Base-by-base conservation (phyloP, 73 alveolate genomes). In the Paramecium caudatum region DNA sequence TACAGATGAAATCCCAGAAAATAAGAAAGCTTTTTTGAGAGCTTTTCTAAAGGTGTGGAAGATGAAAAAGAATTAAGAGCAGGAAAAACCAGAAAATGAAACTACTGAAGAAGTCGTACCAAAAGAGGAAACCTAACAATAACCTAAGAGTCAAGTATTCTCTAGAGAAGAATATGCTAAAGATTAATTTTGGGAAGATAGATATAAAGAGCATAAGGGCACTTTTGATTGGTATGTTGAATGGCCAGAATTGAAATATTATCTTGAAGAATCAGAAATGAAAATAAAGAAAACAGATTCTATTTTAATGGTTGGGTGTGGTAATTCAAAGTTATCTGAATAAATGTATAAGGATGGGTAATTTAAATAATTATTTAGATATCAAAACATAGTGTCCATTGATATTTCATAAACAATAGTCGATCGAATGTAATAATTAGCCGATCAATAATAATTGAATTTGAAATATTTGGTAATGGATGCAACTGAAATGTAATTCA, bases 311-410 rank as follows among this genome's bases (percentile, higher is more conserved):
- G 83, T 85, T 10, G 92, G 92, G 13, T 85, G 92, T 33, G 93
- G 93, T 19, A 86, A 86, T 65, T 86, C 93, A 21, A 70, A 69
- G 1, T 43, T 86, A 21, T 62, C 90, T 41, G 93, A 86, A 63
- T 70, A 86, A 62, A 86, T 86, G 93, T 86, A 55, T 63, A 50
- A 86, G 30, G 93, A 36, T 63, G 93, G 93, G 30, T 86, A 86
- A 63, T 17, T 6, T 17, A 13, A 1, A 55, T 23, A 21, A 27
- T 27, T 55, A 27, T 46, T 23, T 55, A 55, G 80, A 0, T 55
- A 55, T 55, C 80, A 55, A 27, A 83, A 83, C 19, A 55, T 86
- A 37, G 68, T 86, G 8, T 86, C 93, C 1, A 86, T 78, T 62
- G 93, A 86, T 27, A 86, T 86, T 17, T 86, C 93, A 16, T 46